Evolutionary conservation across 78 protist species (phyloP).

Genomic region (Emiliania huxleyi): DNA sequence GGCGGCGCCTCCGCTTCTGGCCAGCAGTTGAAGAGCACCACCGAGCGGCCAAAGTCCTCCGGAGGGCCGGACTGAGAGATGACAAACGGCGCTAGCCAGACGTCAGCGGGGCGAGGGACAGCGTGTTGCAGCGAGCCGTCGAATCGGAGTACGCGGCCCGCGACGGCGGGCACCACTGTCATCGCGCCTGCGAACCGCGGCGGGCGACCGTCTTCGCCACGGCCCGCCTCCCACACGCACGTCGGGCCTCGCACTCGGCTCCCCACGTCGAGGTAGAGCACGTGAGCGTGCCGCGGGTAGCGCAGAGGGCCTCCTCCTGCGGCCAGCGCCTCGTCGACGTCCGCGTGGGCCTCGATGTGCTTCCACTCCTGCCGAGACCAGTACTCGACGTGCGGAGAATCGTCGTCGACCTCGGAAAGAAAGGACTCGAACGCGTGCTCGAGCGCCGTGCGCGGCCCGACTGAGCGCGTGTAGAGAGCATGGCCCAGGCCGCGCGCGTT

Average conservation of each 20-base stretch:
- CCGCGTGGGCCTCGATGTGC: conserved; percentile 18
- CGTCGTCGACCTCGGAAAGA: not conserved
- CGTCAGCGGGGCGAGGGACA: not conserved
- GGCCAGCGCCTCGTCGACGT: not conserved
- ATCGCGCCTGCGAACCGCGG: not conserved
- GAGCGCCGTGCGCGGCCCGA: not conserved
- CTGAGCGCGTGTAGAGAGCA: no score
- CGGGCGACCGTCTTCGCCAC: not conserved
- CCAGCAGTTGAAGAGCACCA: conserved; percentile 17
- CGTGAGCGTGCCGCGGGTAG: not conserved
- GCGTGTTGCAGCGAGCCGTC: not conserved
- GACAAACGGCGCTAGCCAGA: not conserved
- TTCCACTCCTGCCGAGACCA: not conserved
- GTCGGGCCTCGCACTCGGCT: not conserved
- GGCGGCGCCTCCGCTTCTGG: not conserved
- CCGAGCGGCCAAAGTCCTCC: not conserved
- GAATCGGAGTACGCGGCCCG: conserved; percentile 22
- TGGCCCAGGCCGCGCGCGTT: no score
- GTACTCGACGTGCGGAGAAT: not conserved
- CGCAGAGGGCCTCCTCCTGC: not conserved
- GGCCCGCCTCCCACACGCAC: not conserved
- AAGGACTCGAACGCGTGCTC: not conserved
- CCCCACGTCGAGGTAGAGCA: not conserved
- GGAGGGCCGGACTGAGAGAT: no score
- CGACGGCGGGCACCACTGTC: not conserved